Percentiles rank a stretch among this genome's conserved stretches.
These are phyloP conservation scores for Helianthus annuus DNA, from an alignment of 129 eudicot species.

Conservation along the genomic window DNA sequence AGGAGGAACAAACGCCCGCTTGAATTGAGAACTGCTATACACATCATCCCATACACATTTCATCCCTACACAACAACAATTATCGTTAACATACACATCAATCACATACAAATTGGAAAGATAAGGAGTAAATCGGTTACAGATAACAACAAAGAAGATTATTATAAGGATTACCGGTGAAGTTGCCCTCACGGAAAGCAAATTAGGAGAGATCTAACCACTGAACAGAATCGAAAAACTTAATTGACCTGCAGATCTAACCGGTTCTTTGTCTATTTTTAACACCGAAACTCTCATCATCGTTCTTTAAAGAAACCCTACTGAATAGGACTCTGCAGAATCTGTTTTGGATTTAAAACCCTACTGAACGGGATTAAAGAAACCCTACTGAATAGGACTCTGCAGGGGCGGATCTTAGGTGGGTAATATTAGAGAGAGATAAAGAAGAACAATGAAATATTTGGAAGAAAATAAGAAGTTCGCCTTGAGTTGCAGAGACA, in stretches of 20 bases:
- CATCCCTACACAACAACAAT: slow-evolving; percentile 55
- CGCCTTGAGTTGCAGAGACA: no score
- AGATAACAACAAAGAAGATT: slow-evolving; percentile 3
- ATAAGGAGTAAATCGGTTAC: slow-evolving; percentile 27
- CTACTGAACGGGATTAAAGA: no score
- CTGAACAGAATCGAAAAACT: slow-evolving; percentile 23
- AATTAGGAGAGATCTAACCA: slow-evolving; percentile 32
- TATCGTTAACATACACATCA: slow-evolving; percentile 3
- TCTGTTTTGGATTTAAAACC: no score
- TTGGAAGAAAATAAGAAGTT: no score
- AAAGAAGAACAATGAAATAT: no score
- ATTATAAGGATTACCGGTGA: slow-evolving; percentile 26
- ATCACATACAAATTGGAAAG: slow-evolving; percentile 8
- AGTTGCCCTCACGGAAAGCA: slow-evolving; percentile 28
- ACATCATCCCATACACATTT: slow-evolving; percentile 85
- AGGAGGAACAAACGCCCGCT: slow-evolving; percentile 82
- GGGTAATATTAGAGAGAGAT: no score
- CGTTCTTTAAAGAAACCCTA: no score
- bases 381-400: no score
- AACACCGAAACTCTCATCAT: no score
- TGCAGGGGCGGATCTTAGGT: no score
- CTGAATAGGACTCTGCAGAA: no score
- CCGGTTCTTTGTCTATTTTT: no score
- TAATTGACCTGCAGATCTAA: slow-evolving; percentile 14
- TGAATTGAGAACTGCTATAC: slow-evolving; percentile 68